These are phyloP conservation scores for Apiotrichum gracile DNA, from an alignment of 1,284 basidiomycete genomes.

Conservation along the genomic window DNA sequence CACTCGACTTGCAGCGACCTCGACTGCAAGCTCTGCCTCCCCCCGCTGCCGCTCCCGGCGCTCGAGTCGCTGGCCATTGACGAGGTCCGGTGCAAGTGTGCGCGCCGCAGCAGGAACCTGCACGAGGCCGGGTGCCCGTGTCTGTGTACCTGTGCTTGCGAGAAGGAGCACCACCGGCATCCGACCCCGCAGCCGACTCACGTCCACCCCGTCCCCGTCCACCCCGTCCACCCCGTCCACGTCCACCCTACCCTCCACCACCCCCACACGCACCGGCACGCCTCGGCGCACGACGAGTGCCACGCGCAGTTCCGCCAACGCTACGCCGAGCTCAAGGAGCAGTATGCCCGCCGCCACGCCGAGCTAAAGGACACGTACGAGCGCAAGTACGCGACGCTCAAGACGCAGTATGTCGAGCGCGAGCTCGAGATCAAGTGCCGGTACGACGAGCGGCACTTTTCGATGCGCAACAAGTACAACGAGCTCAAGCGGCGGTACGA, in stretches of 20 bases:
- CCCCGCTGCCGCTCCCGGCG: too few species aligned
- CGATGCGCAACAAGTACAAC: neutral
- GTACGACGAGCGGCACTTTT: neutral
- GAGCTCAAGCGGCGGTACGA: neutral
- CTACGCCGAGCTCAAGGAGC: constrained; percentile 1
- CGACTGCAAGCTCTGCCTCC: too few species aligned
- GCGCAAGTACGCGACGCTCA: neutral
- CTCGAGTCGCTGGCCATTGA: too few species aligned
- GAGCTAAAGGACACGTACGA: constrained; percentile 1
- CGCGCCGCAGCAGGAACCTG: too few species aligned
- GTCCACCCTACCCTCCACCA: neutral
- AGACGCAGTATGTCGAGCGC: neutral
- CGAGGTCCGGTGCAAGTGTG: too few species aligned
- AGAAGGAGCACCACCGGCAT: too few species aligned
- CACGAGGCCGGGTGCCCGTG: too few species aligned
- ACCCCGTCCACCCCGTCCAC: neutral
- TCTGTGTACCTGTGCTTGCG: too few species aligned
- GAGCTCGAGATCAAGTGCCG: constrained; percentile 3
- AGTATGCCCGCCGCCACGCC: constrained; percentile 1
- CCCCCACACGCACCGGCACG: neutral
- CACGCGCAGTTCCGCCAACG: constrained; percentile 1
- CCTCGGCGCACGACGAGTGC: neutral
- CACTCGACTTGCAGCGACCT: neutral
- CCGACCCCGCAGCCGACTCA: too few species aligned
- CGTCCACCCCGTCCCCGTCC: too few species aligned